phyloP scores from a whole-genome alignment of 1,139 yeast species.

The Debaryomyces robertsiae region DNA sequence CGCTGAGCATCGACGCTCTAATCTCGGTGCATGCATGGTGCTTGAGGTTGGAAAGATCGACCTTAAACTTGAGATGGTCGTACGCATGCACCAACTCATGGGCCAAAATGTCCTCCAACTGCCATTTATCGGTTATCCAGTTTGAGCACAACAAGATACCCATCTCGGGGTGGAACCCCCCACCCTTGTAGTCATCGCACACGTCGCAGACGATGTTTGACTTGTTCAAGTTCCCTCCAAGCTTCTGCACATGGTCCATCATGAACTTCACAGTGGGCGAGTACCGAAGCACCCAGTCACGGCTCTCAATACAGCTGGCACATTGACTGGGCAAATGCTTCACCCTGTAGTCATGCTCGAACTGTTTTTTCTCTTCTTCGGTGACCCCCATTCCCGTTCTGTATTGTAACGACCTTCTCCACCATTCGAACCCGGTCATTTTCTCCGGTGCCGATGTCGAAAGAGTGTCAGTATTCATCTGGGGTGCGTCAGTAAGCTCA shows the following conservation, averaged over 20 bases:
- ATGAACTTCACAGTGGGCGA: slow-evolving; percentile 88
- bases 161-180: slow-evolving; percentile 89
- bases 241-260: slow-evolving; percentile 77
- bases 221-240: slow-evolving; percentile 53
- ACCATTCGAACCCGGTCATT: slow-evolving; percentile 68
- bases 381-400: slow-evolving; percentile 71
- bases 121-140: slow-evolving; percentile 74
- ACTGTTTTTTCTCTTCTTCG: slow-evolving; percentile 54
- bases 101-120: slow-evolving; percentile 84
- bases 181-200: slow-evolving; percentile 86
- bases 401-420: slow-evolving; percentile 74
- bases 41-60: slow-evolving; percentile 77
- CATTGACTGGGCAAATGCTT: slow-evolving; percentile 58
- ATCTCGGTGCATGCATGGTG: slow-evolving; percentile 98
- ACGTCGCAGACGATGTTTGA: slow-evolving; percentile 73
- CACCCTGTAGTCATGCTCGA: slow-evolving; percentile 57
- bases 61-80: slow-evolving; percentile 84
- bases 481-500: slow-evolving; percentile 10
- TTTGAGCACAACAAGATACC: slow-evolving; percentile 90
- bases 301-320: slow-evolving; percentile 64
- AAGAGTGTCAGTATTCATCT: slow-evolving; percentile 7
- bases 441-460: slow-evolving; percentile 27
- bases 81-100: slow-evolving; percentile 95
- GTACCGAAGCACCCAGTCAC: slow-evolving; percentile 77
- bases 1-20: slow-evolving; percentile 88